Percentiles rank a stretch among this genome's conserved stretches.
Evolutionary conservation across 106 monocot genomes (phyloP).

Genomic region (Ottelia alismoides): DNA sequence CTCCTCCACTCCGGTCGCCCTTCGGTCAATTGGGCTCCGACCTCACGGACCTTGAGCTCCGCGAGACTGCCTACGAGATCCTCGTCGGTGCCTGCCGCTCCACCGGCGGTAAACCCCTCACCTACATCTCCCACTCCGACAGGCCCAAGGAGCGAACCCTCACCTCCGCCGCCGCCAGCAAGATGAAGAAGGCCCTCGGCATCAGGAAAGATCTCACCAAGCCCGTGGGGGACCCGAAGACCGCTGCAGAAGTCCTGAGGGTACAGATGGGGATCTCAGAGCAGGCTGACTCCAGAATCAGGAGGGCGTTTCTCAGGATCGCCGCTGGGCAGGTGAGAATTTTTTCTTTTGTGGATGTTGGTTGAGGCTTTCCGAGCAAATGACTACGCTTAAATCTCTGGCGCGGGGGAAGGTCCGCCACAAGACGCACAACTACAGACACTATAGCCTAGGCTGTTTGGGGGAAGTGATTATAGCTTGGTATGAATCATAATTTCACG

Average conservation of each 20-base stretch:
- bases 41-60: constrained; percentile 13
- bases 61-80: constrained; percentile 26
- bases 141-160: constrained; percentile 3
- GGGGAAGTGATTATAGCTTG: no score
- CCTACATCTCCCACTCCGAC: constrained; percentile 14
- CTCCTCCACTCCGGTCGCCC: no score
- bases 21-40: constrained; percentile 13
- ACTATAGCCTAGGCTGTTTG: no score
- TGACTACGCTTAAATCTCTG: no score
- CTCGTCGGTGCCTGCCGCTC: constrained; percentile 19
- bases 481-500: no score
- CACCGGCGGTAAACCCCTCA: constrained; percentile 18
- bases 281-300: constrained; percentile 70
- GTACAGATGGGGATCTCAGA: constrained; percentile 70
- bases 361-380: no score
- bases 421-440: no score
- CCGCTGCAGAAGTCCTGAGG: constrained; percentile 63
- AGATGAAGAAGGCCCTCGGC: constrained; percentile 14
- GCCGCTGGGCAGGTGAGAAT: constrained; percentile 63
- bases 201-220: constrained; percentile 10
- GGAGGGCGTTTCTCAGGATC: constrained; percentile 61
- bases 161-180: constrained; percentile 19
- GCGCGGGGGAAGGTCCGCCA: no score
- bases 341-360: no score
- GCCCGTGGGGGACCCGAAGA: constrained; percentile 28